Conservation (phyloP, 225 moss, liverwort and hornwort genomes). For the Climacium dendroides region DNA sequence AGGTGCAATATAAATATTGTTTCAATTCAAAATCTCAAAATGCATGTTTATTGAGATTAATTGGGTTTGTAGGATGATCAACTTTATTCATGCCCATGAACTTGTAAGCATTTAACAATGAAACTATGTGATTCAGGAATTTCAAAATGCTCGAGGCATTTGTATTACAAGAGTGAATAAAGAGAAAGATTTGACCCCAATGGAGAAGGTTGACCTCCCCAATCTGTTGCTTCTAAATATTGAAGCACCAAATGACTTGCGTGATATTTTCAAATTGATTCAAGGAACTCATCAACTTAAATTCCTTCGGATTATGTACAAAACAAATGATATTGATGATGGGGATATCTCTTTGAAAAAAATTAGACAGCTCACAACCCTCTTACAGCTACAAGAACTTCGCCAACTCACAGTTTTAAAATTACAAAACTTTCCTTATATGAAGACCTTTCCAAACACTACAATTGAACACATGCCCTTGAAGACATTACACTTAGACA, state of each 20-base stretch:
- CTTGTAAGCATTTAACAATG: not conserved
- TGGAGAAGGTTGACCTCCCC: not conserved
- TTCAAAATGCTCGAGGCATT: not conserved
- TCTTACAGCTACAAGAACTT: not conserved
- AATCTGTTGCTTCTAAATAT: not conserved
- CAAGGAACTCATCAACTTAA: not conserved
- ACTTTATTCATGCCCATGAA: too few species aligned
- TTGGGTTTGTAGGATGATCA: not conserved
- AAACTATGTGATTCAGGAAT: not conserved
- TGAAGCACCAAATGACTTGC: not conserved
- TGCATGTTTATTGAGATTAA: not conserved
- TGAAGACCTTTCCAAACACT: not conserved
- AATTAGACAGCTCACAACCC: accelerated
- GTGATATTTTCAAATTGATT: not conserved
- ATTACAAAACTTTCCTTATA: not conserved
- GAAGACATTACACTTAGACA: not conserved
- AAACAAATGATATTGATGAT: not conserved
- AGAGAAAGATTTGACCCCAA: not conserved
- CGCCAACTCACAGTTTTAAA: not conserved
- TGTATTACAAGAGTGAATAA: too few species aligned
- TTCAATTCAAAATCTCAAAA: not conserved
- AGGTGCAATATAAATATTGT: not conserved
- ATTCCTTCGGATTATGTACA: not conserved
- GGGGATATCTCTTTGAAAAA: accelerated
- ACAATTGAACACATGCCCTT: not conserved